Percentiles rank a stretch among this genome's conserved stretches.
These are phyloP conservation scores for Gnomoniopsis sp. DNA, from an alignment of 2,329 filamentous ascomycete species.

Conservation along the genomic window DNA sequence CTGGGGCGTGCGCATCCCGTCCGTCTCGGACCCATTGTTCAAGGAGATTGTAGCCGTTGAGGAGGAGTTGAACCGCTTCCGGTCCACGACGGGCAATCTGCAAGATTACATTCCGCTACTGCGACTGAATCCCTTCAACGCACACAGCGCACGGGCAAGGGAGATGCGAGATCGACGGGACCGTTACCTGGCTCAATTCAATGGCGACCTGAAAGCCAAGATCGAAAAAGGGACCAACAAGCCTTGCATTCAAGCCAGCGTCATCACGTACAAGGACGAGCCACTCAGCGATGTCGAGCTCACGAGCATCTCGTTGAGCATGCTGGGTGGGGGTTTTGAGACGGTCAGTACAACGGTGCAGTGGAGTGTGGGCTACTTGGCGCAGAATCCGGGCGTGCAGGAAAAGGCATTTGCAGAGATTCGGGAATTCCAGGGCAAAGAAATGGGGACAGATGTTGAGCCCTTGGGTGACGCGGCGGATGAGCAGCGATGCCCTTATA, in stretches of 20 bases:
- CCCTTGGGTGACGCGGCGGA: conserved; percentile 57
- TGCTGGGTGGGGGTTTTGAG: conserved; percentile 41
- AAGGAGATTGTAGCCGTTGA: conserved; percentile 19
- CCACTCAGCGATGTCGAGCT: conserved; percentile 15
- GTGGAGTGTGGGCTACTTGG: conserved; percentile 19
- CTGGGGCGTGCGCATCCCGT: conserved; percentile 20
- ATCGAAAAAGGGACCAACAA: conserved; percentile 8
- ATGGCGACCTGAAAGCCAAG: conserved; percentile 11
- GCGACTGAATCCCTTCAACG: conserved; percentile 15
- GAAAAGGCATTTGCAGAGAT: conserved; percentile 55
- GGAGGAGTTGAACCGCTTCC: conserved; percentile 20
- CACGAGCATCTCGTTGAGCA: conserved; percentile 47
- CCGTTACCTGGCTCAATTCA: conserved; percentile 10
- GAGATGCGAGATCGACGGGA: conserved; percentile 16
- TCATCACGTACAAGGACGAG: conserved; percentile 17
- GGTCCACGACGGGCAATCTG: conserved; percentile 16
- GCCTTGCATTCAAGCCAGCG: conserved; percentile 18
- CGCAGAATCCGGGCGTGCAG: conserved; percentile 50
- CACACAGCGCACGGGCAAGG: conserved; percentile 6
- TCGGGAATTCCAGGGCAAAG: conserved; percentile 30
- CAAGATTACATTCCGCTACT: conserved; percentile 17
- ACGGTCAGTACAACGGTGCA: conserved; percentile 17
- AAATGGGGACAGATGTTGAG: conserved; percentile 36
- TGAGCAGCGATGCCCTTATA: conserved; percentile 62
- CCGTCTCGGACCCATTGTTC: conserved; percentile 17